Evolutionary conservation across 441 rosid genomes (phyloP).

Genomic region (Rhodomyrtus psidioides): DNA sequence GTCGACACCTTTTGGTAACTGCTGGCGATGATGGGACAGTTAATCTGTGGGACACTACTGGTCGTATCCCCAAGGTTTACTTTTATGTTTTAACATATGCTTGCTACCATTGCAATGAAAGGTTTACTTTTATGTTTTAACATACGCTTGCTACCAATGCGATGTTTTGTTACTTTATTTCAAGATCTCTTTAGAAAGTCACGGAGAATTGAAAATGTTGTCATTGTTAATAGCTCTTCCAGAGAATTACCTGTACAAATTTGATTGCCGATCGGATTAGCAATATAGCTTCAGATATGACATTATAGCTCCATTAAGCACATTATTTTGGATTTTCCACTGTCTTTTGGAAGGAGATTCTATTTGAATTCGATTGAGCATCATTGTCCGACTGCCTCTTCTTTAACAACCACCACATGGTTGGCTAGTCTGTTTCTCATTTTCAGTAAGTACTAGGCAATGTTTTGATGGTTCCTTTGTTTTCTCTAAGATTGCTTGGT

Average conservation of each 20-base stretch:
- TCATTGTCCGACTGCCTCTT: not conserved
- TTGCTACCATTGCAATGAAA: not conserved
- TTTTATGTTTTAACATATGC: not conserved
- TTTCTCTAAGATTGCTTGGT: slow-evolving; percentile 72
- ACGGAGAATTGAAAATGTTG: not conserved
- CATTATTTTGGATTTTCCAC: not conserved
- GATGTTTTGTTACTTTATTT: not conserved
- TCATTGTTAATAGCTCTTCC: not conserved
- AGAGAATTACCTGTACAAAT: not conserved
- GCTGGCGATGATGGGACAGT: slow-evolving; percentile 98
- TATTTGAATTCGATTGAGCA: not conserved
- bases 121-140: not conserved
- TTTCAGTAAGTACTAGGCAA: not conserved
- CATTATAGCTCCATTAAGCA: not conserved
- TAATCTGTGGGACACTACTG: slow-evolving; percentile 93
- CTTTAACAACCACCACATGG: not conserved
- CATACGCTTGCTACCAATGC: not conserved
- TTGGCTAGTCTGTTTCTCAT: not conserved
- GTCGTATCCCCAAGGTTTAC: slow-evolving; percentile 82
- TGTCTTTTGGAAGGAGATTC: not conserved
- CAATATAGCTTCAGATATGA: not conserved
- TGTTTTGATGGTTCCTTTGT: slow-evolving; percentile 13
- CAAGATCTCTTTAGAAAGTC: not conserved
- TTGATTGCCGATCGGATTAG: not conserved
- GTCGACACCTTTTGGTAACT: slow-evolving; percentile 85